Evolutionary conservation across 441 rosid genomes (phyloP), one percentile per base, ranked within the genome.

Genomic region (Jatropha podagrica): DNA sequence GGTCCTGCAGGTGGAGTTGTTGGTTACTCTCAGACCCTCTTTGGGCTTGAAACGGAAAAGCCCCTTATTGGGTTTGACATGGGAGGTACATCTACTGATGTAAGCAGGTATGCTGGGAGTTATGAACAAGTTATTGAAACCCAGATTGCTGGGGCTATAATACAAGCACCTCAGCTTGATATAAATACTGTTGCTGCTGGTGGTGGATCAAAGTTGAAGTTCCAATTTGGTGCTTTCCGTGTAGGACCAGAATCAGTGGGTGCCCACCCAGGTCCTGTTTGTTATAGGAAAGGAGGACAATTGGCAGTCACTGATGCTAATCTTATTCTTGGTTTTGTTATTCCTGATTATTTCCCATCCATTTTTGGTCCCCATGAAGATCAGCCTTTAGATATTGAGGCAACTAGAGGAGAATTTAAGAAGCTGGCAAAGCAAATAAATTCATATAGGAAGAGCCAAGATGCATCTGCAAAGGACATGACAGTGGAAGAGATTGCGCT

Each of bases 1-100:
- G 99, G 99, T 69, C 99, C 99, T 67, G 98, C 99, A 14, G 99
- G 99, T 42, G 99, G 99, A 40, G 99, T 95, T 81, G 98, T 95
- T 78, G 99, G 99, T 78, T 95, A 93, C 83, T 91, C 98, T 0
- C 96, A 90, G 81, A 91, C 98, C n/a, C 95, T 95, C 38, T 95
- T 89, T 77, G 91, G 93, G 74, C 91, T 90, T 70, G 97, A 95
- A 86, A 93, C 98, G 11, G 92, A 89, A 72, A 91, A 95, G 81
- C 96, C 98, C 13, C 90, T 93, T 63, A 95, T 95, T 82, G 99
- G 99, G 49, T 95, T 95, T 69, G 99, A 93, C 82, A 95, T 95
- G 99, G 99, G 98, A 64, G 99, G 99, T 73, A 95, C 99, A 7
- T 95, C 99, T 4, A 93, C 99, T 0, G 99, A 95, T 79, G 98